Evolutionary conservation across 2,329 filamentous ascomycete genomes (phyloP).

Genomic region (Talaromyces sp.): DNA sequence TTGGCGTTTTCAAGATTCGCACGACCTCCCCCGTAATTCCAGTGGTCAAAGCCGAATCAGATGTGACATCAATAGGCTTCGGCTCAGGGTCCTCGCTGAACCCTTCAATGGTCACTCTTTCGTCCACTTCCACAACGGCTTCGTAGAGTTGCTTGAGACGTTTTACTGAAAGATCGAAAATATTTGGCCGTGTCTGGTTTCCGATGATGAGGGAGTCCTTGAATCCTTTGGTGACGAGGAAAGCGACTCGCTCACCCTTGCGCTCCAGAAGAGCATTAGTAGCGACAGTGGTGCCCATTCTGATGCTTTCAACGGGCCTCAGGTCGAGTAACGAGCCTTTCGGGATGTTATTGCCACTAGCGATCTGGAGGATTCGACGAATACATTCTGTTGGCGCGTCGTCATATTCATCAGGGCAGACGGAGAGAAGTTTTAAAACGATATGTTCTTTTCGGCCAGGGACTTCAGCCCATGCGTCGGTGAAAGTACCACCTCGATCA

Average conservation of each 20-base stretch:
- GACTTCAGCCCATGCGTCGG: slow-evolving; percentile 30
- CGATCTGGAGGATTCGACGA: slow-evolving; percentile 68
- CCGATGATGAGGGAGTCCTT: slow-evolving; percentile 80
- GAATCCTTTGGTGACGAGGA: slow-evolving; percentile 82
- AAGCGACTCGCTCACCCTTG: slow-evolving; percentile 81
- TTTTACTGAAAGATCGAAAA: slow-evolving; percentile 82
- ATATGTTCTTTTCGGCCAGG: slow-evolving; percentile 25
- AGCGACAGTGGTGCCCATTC: slow-evolving; percentile 92
- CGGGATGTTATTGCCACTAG: slow-evolving; percentile 21
- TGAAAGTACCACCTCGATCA: slow-evolving; percentile 35
- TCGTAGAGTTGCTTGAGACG: slow-evolving; percentile 83
- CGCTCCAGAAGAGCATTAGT: slow-evolving; percentile 85
- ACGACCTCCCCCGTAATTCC: slow-evolving; percentile 66
- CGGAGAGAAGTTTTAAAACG: slow-evolving; percentile 35
- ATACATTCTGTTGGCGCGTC: slow-evolving; percentile 73
- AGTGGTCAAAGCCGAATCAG: slow-evolving; percentile 62
- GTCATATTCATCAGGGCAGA: slow-evolving; percentile 31
- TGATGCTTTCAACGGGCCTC: slow-evolving; percentile 53
- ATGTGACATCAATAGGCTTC: slow-evolving; percentile 4
- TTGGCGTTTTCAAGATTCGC: slow-evolving; percentile 63
- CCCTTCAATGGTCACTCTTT: slow-evolving; percentile 59
- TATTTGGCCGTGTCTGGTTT: slow-evolving; percentile 81
- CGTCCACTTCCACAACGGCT: slow-evolving; percentile 76
- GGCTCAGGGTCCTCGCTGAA: slow-evolving; percentile 61
- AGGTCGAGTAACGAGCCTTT: slow-evolving; percentile 15